phyloP scores from a whole-genome alignment of 2,329 filamentous ascomycete genomes.

The Trichoderma endophyticum region DNA sequence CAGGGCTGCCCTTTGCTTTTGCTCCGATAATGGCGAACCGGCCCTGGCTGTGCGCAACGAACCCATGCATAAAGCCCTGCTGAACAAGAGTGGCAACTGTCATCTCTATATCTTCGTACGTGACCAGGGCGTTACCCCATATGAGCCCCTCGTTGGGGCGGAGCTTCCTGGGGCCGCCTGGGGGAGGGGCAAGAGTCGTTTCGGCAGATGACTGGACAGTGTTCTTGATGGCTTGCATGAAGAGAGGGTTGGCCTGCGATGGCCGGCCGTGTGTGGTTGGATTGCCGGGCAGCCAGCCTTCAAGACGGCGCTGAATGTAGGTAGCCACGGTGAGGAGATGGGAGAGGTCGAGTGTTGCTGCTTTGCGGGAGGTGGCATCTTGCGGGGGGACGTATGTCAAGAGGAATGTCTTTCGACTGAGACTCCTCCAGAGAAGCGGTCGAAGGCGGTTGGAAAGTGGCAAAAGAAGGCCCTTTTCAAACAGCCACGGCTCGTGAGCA shows the following conservation, averaged over 20 bases:
- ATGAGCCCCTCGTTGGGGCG: constrained; percentile 58
- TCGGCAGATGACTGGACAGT: constrained; percentile 35
- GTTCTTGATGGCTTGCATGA: constrained; percentile 52
- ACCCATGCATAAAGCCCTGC: constrained; percentile 79
- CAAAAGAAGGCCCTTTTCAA: constrained; percentile 70
- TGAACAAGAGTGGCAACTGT: constrained; percentile 73
- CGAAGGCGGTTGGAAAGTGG: constrained; percentile 74
- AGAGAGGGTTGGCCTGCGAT: constrained; percentile 47
- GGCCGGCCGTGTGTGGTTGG: constrained; percentile 34
- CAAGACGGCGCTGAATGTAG: constrained; percentile 62
- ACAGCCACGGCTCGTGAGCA: constrained; percentile 67
- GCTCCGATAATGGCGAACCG: constrained; percentile 82
- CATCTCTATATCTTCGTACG: constrained; percentile 68
- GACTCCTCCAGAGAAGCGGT: constrained; percentile 77
- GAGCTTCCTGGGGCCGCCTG: constrained; percentile 45
- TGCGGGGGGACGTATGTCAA: constrained; percentile 69
- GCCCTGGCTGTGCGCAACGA: constrained; percentile 71
- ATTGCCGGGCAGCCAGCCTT: constrained; percentile 51
- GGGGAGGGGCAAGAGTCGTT: constrained; percentile 47
- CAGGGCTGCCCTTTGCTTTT: constrained; percentile 60
- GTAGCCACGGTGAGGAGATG: constrained; percentile 63
- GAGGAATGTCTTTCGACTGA: constrained; percentile 74
- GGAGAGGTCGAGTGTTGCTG: constrained; percentile 71
- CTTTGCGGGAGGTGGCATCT: constrained; percentile 54
- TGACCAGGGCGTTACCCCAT: constrained; percentile 60